These are phyloP conservation scores for Cladosporium sp. DNA, from an alignment of 2,329 filamentous ascomycete species.

Conservation along the genomic window DNA sequence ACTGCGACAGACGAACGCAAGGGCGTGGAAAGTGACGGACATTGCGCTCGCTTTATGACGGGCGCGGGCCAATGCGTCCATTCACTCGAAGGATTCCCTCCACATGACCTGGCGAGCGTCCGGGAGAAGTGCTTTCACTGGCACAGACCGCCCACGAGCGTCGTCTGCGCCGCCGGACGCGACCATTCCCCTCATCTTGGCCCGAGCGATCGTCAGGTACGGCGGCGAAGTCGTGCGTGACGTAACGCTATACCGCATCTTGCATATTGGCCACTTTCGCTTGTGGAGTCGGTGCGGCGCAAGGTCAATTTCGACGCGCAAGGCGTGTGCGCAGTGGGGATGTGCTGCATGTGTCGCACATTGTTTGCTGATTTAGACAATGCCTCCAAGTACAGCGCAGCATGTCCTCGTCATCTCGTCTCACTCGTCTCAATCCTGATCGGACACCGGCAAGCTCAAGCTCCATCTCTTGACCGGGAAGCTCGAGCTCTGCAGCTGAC, in stretches of 20 bases:
- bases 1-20: not conserved
- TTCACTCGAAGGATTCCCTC: not conserved
- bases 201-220: conserved; percentile 3
- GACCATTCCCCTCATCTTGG: conserved; percentile 2
- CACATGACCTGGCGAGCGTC: not conserved
- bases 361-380: not conserved
- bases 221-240: not conserved
- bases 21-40: not conserved
- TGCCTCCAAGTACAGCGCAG: too few species aligned
- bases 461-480: not conserved
- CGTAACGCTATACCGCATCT: conserved; percentile 2
- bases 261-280: not conserved
- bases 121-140: conserved; percentile 2
- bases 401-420: too few species aligned
- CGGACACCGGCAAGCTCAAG: not conserved
- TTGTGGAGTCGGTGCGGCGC: not conserved
- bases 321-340: not conserved
- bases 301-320: not conserved
- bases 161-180: not conserved
- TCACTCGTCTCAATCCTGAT: too few species aligned
- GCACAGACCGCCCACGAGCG: not conserved
- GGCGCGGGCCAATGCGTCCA: not conserved
- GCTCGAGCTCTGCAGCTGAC: conserved; percentile 7
- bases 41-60: conserved; percentile 2
- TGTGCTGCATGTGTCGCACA: not conserved